A percentile compares a stretch with the other conserved stretches of the same genome.
Conservation (phyloP, 2,329 filamentous ascomycete species). For the Ophiocordyceps camponoti-rufipedis region DNA sequence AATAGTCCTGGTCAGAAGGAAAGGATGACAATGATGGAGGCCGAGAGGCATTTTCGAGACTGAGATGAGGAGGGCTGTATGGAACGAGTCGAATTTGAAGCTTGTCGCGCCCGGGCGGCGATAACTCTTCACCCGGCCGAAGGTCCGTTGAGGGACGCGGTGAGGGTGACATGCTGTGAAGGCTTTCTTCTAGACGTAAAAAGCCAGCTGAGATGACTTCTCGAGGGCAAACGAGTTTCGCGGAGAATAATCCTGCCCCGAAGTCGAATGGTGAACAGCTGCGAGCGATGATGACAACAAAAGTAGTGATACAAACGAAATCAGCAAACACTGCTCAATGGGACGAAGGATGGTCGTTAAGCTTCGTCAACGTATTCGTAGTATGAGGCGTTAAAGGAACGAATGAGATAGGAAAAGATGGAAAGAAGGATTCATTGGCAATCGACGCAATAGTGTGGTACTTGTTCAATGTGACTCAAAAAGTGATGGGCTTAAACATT, state of each 20-base stretch:
- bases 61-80: slow-evolving; percentile 18
- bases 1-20: slow-evolving; percentile 7
- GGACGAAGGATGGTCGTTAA: not conserved
- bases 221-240: not conserved
- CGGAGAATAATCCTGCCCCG: too few species aligned
- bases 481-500: not conserved
- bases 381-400: not conserved
- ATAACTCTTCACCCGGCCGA: slow-evolving; percentile 8
- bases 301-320: not conserved
- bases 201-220: not conserved
- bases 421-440: not conserved
- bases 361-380: not conserved
- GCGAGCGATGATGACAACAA: not conserved
- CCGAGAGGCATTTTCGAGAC: slow-evolving; percentile 9
- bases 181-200: not conserved
- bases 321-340: slow-evolving; percentile 2
- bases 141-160: slow-evolving; percentile 10
- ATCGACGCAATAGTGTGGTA: not conserved
- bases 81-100: slow-evolving; percentile 19
- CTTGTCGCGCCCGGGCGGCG: slow-evolving; percentile 6
- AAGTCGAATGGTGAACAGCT: not conserved
- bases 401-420: not conserved
- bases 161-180: slow-evolving; percentile 13
- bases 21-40: slow-evolving; percentile 8
- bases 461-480: too few species aligned